Base-by-base conservation (phyloP, 2,329 filamentous ascomycete species). In the Paraconiothyrium brasiliense region DNA sequence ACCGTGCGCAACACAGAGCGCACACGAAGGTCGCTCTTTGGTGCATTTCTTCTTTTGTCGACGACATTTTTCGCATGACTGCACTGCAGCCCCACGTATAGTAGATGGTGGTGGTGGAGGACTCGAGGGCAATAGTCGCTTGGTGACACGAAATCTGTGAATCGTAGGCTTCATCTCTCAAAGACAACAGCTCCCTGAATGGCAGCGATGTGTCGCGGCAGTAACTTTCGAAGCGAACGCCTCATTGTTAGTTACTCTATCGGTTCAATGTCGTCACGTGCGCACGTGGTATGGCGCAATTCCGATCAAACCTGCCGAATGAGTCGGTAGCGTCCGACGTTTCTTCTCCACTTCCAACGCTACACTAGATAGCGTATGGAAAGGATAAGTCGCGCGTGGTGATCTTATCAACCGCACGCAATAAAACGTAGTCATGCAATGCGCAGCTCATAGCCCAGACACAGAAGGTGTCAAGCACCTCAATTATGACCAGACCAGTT, bases 61-160 rank as follows among this genome's bases (percentile, higher is more conserved):
- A 27, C 52, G 52, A 34, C 54, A 56, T 41, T 34, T 54, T 11
- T 56, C 54, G 54, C 34, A 41, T 44, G 54, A 35, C 9, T 24
- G 54, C 24, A 46, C 32, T 24, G 35, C 27, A 41, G 39, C 7
- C 11, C 5, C 13, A 14, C 11, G 27, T 14, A 4, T 30, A 16
- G 13, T 50, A 11, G 20, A 1, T 6, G 35, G 20, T 39, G 35
- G 32, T 16, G 47, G n/a, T n/a, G 47, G 22, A 3, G 47, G 11
- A 20, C 20, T 20, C n/a, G 27, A 27, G 11, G 22, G 35, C 13
- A 30, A 54, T 41, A 35, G 39, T 24, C n/a, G 50, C 20, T 54
- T 54, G 3, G 50, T 30, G 50, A 54, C 39, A 16, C 50, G 50
- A 41, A 54, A 54, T n/a, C 50, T 54, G 34, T 54, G 50, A 30